A percentile compares a stretch with the other conserved stretches of the same genome.
phyloP scores from a whole-genome alignment of 208 protist genomes.

The Crithidia mellificae region DNA sequence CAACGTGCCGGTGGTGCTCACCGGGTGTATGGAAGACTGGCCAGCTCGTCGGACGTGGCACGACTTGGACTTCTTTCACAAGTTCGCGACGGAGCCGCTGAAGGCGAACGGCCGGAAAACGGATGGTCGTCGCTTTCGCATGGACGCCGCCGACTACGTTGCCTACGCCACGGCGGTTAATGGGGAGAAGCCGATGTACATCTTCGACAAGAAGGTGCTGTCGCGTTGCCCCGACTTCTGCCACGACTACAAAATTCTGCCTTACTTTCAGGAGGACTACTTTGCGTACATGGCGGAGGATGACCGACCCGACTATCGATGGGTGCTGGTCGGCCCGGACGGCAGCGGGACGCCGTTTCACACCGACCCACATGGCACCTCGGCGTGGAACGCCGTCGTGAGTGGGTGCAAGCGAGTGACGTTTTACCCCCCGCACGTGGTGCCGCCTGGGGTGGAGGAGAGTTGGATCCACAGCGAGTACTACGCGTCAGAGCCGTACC shows the following conservation, averaged over 20 bases:
- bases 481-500: constrained; percentile 84
- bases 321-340: constrained; percentile 87
- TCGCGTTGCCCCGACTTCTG: no score
- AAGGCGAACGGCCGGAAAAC: constrained; percentile 39
- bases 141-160: constrained; percentile 86
- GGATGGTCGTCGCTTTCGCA: constrained; percentile 40
- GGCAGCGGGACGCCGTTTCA: constrained; percentile 89
- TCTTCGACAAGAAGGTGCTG: constrained; percentile 87
- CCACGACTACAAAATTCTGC: constrained; percentile 76
- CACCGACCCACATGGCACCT: constrained; percentile 88
- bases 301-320: constrained; percentile 81
- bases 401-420: constrained; percentile 88
- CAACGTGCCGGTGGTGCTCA: constrained; percentile 44
- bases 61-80: constrained; percentile 6
- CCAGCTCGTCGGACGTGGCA: constrained; percentile 26
- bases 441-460: constrained; percentile 75
- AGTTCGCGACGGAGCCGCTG: constrained; percentile 15
- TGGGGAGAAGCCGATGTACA: constrained; percentile 91
- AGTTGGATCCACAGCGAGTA: constrained; percentile 86
- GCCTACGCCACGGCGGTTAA: constrained; percentile 72
- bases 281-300: constrained; percentile 77
- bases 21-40: constrained; percentile 40
- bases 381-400: constrained; percentile 90
- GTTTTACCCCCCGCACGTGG: constrained; percentile 78
- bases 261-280: constrained; percentile 81